Percentiles rank a stretch among this genome's conserved stretches.
Conservation (phyloP, 1,284 basidiomycete species). For the Xerocomus cyaneibrunnescens region DNA sequence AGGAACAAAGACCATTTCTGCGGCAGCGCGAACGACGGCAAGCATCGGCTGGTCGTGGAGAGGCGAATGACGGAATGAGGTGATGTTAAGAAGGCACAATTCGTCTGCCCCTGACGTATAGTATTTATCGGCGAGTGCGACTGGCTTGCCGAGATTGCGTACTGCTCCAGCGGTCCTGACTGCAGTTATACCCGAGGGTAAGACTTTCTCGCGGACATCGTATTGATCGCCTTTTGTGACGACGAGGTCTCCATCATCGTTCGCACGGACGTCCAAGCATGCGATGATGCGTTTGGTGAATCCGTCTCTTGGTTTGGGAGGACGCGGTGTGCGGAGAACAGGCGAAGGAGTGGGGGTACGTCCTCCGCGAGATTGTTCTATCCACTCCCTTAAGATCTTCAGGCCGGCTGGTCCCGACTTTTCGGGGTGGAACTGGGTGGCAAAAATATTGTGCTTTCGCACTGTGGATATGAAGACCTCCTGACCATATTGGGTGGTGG, state of each 20-base stretch:
- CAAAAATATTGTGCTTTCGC: slow-evolving; percentile 86
- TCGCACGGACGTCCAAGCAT: slow-evolving; percentile 96
- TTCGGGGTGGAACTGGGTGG: slow-evolving; percentile 97
- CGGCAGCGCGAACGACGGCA: slow-evolving; percentile 88
- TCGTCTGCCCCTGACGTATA: slow-evolving; percentile 93
- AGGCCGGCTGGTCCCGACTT: slow-evolving; percentile 95
- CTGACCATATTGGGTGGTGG: slow-evolving; percentile 89
- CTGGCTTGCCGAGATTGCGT: slow-evolving; percentile 97
- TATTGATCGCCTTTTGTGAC: slow-evolving; percentile 99
- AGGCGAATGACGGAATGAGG: slow-evolving; percentile 96
- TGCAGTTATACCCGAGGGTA: slow-evolving; percentile 29
- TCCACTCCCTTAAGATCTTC: slow-evolving; percentile 80
- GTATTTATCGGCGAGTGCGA: slow-evolving; percentile 87
- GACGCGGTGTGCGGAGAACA: slow-evolving; percentile 36
- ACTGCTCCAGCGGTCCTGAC: slow-evolving; percentile 71
- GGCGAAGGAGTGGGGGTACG: slow-evolving; percentile 35
- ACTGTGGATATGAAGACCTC: slow-evolving; percentile 92
- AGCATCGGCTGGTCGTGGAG: slow-evolving; percentile 98
- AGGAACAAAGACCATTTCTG: slow-evolving; percentile 94
- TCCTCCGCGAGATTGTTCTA: slow-evolving; percentile 55
- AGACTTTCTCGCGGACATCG: slow-evolving; percentile 87
- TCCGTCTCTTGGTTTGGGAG: slow-evolving; percentile 51
- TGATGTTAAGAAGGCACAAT: slow-evolving; percentile 98
- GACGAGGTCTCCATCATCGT: slow-evolving; percentile 95
- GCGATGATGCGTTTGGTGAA: slow-evolving; percentile 96